Percentiles rank a stretch among this genome's conserved stretches.
Conservation (phyloP, 2,329 filamentous ascomycete genomes). For the Colletotrichum plurivorum region DNA sequence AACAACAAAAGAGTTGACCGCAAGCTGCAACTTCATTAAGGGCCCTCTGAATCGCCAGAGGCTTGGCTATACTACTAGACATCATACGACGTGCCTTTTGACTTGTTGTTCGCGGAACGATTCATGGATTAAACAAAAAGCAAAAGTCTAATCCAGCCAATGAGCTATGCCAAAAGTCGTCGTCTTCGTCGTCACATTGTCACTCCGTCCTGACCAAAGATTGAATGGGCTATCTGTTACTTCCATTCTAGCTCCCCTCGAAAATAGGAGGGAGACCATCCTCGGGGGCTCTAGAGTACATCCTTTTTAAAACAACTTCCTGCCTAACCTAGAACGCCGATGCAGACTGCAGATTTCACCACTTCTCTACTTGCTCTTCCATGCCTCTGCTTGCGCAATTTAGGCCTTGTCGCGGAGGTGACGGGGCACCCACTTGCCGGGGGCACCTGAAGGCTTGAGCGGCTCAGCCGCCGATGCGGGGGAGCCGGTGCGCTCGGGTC, state of each 20-base stretch:
- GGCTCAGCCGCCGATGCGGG: conserved; percentile 61
- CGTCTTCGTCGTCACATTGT: conserved; percentile 34
- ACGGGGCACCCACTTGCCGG: conserved; percentile 73
- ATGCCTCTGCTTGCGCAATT: conserved; percentile 51
- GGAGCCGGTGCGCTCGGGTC: conserved; percentile 50
- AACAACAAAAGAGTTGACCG: too few species aligned
- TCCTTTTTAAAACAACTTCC: conserved; percentile 49
- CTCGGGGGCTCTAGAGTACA: conserved; percentile 55
- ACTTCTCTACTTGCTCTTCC: conserved; percentile 29
- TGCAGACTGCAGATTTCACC: conserved; percentile 47
- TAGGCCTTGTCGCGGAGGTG: conserved; percentile 57
- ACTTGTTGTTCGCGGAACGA: not conserved
- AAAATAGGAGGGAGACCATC: conserved; percentile 48
- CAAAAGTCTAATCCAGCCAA: conserved; percentile 18
- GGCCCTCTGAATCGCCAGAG: too few species aligned
- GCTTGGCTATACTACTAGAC: too few species aligned
- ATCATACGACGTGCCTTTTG: too few species aligned
- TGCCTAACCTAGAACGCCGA: conserved; percentile 54
- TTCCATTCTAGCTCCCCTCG: conserved; percentile 47
- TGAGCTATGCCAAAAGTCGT: conserved; percentile 25
- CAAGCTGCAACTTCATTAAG: too few species aligned
- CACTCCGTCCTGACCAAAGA: conserved; percentile 36
- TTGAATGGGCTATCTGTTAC: conserved; percentile 39
- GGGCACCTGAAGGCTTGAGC: conserved; percentile 65
- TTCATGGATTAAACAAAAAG: conserved; percentile 11